phyloP scores from a whole-genome alignment of 257 asterid species.

The Verbena officinalis region DNA sequence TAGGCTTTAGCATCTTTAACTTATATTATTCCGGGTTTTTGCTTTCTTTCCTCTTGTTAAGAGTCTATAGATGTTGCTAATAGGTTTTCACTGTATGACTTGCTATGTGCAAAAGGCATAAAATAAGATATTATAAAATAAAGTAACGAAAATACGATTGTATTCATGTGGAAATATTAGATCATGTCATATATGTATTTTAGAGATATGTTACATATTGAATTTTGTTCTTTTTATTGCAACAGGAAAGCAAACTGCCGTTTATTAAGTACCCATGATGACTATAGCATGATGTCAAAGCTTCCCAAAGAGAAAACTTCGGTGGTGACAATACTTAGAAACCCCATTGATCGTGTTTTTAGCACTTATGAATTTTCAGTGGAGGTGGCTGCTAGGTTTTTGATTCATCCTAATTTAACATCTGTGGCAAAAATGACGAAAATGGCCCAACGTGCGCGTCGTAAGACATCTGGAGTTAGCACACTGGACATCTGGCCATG shows the following conservation, averaged over 20 bases:
- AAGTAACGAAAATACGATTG: background rate
- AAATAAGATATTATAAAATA: slow-evolving; percentile 19
- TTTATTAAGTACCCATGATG: slow-evolving; percentile 89
- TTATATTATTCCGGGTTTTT: background rate
- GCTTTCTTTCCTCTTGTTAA: slow-evolving; percentile 7
- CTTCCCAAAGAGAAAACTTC: slow-evolving; percentile 82
- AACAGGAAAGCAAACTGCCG: slow-evolving; percentile 87
- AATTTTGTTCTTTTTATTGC: slow-evolving; percentile 25
- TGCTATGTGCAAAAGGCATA: slow-evolving; percentile 2
- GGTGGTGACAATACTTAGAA: slow-evolving; percentile 87
- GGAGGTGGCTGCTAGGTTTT: slow-evolving; percentile 95
- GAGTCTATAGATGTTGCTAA: background rate
- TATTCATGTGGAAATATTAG: slow-evolving; percentile 10
- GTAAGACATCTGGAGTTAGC: slow-evolving; percentile 64
- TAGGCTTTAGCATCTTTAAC: background rate
- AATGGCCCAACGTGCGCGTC: slow-evolving; percentile 57
- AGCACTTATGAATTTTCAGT: slow-evolving; percentile 96
- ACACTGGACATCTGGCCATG: slow-evolving; percentile 99
- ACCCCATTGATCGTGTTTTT: slow-evolving; percentile 92
- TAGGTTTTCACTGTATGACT: slow-evolving; percentile 9
- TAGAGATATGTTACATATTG: slow-evolving; percentile 28
- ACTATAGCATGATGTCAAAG: slow-evolving; percentile 84
- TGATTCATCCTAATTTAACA: slow-evolving; percentile 90
- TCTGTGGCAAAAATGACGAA: slow-evolving; percentile 60
- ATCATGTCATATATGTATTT: background rate